Evolutionary conservation across 2,329 filamentous ascomycete genomes (phyloP), one percentile per base, ranked within the genome.

Genomic region (Fusarium chlamydosporum): DNA sequence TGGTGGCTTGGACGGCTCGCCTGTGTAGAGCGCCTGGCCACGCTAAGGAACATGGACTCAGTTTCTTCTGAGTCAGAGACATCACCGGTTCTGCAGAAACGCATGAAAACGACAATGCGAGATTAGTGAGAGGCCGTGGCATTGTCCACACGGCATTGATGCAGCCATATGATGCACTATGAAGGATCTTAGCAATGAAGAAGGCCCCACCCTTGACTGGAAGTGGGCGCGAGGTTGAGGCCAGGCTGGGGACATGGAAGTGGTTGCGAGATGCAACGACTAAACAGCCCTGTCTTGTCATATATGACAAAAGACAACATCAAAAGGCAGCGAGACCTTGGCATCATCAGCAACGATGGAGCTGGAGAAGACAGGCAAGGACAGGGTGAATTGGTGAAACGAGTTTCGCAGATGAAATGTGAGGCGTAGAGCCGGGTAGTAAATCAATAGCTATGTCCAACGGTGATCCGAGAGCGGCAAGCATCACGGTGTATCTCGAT

Each of bases 181-280:
- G 54, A 26, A 50, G 56, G 54, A 56, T 33, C 37, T 33, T 54
- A 50, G 43, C 40, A 38, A 53, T 50, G 42, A 37, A 52, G 46
- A 42, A 43, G 43, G 50, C 16, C 23, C 53, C 57, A 52, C 35
- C 53, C 57, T 52, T 31, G 31, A 62, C 43, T 54, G 33, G 61
- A 52, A 40, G 27, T 61, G 61, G 50, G 65, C 67, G 66, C 64
- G 69, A 66, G 51, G 42, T 68, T 68, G 67, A 71, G 60, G 60
- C 50, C 62, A 29, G 42, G 50, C 53, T 60, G 31, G 45, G 35
- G 26, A 56, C 16, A 47, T 51, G 29, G 42, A 65, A 68, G 27
- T 29, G 65, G 55, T 60, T 70, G 55, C 42, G 38, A 45, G 58
- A 67, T 59, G 58, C 43, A 65, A 46, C 42, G 65, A 43, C 29